Conservation (phyloP, 2,329 filamentous ascomycete genomes). For the Fusarium sp. region DNA sequence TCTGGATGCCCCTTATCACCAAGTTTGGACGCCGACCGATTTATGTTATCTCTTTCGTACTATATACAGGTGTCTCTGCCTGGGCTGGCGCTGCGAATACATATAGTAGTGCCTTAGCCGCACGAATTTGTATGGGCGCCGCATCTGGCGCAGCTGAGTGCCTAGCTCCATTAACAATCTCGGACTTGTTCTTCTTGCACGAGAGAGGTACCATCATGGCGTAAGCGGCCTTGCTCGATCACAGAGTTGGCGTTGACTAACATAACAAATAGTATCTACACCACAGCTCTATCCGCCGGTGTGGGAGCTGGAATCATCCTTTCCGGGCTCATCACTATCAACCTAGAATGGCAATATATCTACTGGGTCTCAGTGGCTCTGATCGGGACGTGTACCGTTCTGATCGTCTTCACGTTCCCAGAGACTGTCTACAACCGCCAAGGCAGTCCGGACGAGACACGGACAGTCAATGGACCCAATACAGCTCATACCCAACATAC, state of each 20-base stretch:
- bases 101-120: conserved; percentile 60
- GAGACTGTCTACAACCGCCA: conserved; percentile 63
- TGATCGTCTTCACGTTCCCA: conserved; percentile 68
- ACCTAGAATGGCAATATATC: conserved; percentile 65
- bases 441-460: too few species aligned
- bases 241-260: too few species aligned
- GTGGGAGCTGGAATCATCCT: conserved; percentile 61
- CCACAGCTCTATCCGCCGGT: conserved; percentile 59
- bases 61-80: conserved; percentile 58
- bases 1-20: conserved; percentile 63
- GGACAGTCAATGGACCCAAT: too few species aligned
- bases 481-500: conserved; percentile 39
- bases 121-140: conserved; percentile 67
- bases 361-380: conserved; percentile 67
- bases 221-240: conserved; percentile 25
- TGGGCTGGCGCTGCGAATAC: conserved; percentile 62
- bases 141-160: conserved; percentile 68
- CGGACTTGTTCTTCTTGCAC: conserved; percentile 71
- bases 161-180: conserved; percentile 65
- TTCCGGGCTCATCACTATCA: conserved; percentile 64
- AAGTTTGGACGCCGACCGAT: conserved; percentile 62
- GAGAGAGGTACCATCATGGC: conserved; percentile 66
- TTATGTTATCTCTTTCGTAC: conserved; percentile 60
- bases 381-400: conserved; percentile 62
- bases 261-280: conserved; percentile 51